Percentiles rank a stretch among this genome's conserved stretches.
Evolutionary conservation across 345 rosid genomes (phyloP).

Genomic region (Tarenaya hassleriana): DNA sequence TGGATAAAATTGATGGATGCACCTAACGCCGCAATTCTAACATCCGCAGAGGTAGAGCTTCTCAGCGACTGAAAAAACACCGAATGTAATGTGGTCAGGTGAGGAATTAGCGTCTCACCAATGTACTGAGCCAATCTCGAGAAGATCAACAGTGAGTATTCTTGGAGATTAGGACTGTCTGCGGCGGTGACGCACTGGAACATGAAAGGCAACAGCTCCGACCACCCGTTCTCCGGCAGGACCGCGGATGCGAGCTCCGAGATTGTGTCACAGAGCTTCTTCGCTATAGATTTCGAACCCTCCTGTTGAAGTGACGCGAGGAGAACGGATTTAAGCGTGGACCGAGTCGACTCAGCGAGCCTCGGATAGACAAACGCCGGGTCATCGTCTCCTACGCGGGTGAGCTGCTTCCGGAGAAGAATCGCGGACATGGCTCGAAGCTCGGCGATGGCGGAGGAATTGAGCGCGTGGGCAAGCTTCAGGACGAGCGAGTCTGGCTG

Average conservation of each 20-base stretch:
- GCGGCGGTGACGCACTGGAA: conserved; percentile 51
- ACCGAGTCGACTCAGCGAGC: conserved; percentile 37
- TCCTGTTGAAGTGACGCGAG: conserved; percentile 44
- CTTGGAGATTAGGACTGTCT: conserved; percentile 37
- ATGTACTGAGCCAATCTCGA: conserved; percentile 55
- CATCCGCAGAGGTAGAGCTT: conserved; percentile 32
- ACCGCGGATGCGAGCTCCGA: conserved; percentile 57
- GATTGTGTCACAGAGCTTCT: conserved; percentile 55
- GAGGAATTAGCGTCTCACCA: conserved; percentile 45
- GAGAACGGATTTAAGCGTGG: conserved; percentile 41
- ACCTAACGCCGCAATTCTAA: conserved; percentile 43
- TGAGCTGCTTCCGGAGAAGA: conserved; percentile 61
- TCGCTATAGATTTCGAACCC: conserved; percentile 34
- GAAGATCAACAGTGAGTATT: conserved; percentile 51
- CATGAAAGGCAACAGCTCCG: conserved; percentile 54
- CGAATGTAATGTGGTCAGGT: conserved; percentile 35
- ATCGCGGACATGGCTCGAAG: conserved; percentile 60
- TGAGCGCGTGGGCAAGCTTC: conserved; percentile 43
- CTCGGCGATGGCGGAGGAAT: conserved; percentile 34
- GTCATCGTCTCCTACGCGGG: conserved; percentile 33
- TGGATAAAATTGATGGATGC: conserved; percentile 47
- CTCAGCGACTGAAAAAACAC: conserved; percentile 40
- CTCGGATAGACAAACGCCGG: conserved; percentile 38
- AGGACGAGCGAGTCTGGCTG: conserved; percentile 53
- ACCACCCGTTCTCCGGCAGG: conserved; percentile 45